These are phyloP conservation scores for Coemansia sp. DNA, from an alignment of 371 early-diverging fungal species.

Conservation along the genomic window DNA sequence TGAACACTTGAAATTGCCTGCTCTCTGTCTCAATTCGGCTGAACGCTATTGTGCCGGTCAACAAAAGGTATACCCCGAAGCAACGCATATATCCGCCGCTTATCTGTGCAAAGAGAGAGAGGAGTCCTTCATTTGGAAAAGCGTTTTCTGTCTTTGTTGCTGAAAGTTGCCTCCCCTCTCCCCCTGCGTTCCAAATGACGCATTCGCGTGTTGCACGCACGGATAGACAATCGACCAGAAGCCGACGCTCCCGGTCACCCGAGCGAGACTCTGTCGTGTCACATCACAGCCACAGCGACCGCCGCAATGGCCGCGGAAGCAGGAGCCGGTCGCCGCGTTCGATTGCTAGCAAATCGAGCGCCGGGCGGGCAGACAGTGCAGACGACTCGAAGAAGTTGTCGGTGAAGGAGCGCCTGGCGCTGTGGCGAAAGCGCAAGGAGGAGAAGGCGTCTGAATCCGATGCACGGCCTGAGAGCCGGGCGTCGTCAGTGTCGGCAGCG, in stretches of 20 bases:
- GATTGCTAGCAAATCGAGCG: neutral
- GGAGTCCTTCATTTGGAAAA: neutral
- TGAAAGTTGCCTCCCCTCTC: neutral
- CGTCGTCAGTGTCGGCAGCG: conserved; percentile 22
- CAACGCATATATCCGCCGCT: neutral
- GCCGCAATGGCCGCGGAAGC: neutral
- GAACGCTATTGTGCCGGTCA: neutral
- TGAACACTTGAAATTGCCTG: neutral
- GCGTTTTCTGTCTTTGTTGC: neutral
- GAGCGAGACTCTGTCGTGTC: conserved; percentile 1
- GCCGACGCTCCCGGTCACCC: conserved; percentile 28
- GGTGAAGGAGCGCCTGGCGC: conserved; percentile 39
- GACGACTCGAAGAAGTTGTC: conserved; percentile 18
- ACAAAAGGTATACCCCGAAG: conserved; percentile 11
- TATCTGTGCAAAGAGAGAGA: neutral
- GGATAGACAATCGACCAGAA: conserved; percentile 20
- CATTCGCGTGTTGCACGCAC: conserved; percentile 33
- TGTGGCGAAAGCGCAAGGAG: conserved; percentile 47
- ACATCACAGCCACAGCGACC: neutral
- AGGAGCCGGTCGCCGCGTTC: conserved; percentile 15
- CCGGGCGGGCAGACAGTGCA: neutral
- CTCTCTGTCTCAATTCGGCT: neutral
- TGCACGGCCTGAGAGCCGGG: conserved; percentile 12
- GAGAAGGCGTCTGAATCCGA: conserved; percentile 3
- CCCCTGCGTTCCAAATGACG: conserved; percentile 21